Percentiles rank a stretch among this genome's conserved stretches.
Conservation (phyloP, 2,329 filamentous ascomycete species). For the Stemphylium vesicarium region DNA sequence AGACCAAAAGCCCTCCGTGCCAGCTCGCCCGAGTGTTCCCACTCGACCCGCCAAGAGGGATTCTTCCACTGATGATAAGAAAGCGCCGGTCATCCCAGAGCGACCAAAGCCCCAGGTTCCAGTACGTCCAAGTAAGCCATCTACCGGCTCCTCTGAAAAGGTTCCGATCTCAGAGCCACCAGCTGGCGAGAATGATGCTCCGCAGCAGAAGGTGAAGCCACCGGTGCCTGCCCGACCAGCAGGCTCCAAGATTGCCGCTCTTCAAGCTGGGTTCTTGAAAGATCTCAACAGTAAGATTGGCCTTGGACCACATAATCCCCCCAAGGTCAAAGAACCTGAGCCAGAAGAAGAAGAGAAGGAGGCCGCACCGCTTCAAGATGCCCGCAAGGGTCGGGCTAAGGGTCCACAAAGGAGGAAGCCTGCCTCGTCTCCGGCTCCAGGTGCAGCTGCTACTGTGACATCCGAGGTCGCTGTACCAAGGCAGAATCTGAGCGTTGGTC, state of each 20-base stretch:
- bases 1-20: conserved; percentile 37
- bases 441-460: conserved; percentile 49
- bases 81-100: conserved; percentile 60
- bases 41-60: conserved; percentile 45
- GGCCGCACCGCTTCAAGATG: conserved; percentile 83
- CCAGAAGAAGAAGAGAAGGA: conserved; percentile 62
- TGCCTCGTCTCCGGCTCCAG: conserved; percentile 67
- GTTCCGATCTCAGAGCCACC: conserved; percentile 33
- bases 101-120: conserved; percentile 70
- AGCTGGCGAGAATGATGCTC: conserved; percentile 43
- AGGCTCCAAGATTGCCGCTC: conserved; percentile 85
- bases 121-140: conserved; percentile 61
- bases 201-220: conserved; percentile 75
- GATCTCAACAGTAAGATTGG: conserved; percentile 90
- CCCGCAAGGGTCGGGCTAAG: conserved; percentile 86
- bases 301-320: conserved; percentile 77
- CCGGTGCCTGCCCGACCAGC: conserved; percentile 78
- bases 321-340: conserved; percentile 75
- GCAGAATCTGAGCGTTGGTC: conserved; percentile 34
- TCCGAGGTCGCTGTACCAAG: conserved; percentile 46
- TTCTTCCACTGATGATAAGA: conserved; percentile 59
- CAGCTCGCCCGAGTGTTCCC: conserved; percentile 40
- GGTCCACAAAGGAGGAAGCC: conserved; percentile 81
- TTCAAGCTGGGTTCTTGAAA: conserved; percentile 91
- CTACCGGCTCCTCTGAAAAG: conserved; percentile 52